Evolutionary conservation across 2,329 filamentous ascomycete genomes (phyloP), one percentile per base, ranked within the genome.

Genomic region (Ophiocordyceps polyrhachis-furcata): DNA sequence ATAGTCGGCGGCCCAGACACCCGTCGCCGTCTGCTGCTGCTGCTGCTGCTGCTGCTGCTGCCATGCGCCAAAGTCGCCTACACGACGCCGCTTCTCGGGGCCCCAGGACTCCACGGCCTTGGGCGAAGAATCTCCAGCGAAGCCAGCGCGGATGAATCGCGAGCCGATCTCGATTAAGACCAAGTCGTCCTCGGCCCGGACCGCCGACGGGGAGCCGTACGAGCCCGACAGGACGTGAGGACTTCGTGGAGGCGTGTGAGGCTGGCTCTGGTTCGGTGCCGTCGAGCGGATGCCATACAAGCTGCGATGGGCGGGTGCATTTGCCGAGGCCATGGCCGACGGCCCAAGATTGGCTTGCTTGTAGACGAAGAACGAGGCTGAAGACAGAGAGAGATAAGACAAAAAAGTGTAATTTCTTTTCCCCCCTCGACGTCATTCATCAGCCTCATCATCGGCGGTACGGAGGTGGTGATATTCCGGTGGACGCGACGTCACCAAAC

Each of bases 81-180:
- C 76, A 48, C 89, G 74, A 45, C 83, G 74, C 55, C 83, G 79
- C 55, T 82, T 73, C 49, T 88, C 81, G 0, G 84, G 85, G 0
- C 78, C 76, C 58, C 87, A 89, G 20, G 73, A 68, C 20, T 88
- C 64, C 14, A 72, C 69, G 1, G 70, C 73, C 58, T 89, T 93
- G 52, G 87, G 87, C 3, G 69, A 64, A 40, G 79, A 73, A 59
- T 94, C 88, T 44, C 88, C 88, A 6, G 88, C 84, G 57, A 95
- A 91, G 0, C 91, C 91, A 11, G 82, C 80, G 41, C 82, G 77
- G 23, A 96, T 61, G 60, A 78, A 81, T 20, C 89, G 76, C 11
- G 83, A 74, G 1, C 87, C 88, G 32, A 96, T 60, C 58, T 96
- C 87, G 44, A 95, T 68, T 40, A 98, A 73, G 5, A 94, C 63